phyloP scores from a whole-genome alignment of 2,329 filamentous ascomycete species.

The Dryadomyces quercivorus region DNA sequence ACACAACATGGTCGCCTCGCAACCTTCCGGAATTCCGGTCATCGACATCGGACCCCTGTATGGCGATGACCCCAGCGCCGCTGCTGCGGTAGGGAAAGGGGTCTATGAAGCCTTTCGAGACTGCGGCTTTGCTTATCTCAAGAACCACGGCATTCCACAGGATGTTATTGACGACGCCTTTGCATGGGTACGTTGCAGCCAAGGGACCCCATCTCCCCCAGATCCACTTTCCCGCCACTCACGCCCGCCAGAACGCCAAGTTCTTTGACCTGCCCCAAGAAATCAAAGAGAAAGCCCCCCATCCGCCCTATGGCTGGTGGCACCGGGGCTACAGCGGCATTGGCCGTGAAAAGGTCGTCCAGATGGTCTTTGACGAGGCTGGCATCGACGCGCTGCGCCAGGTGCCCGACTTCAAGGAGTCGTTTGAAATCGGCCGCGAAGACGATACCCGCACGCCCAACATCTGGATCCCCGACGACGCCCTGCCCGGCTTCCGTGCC shows the following conservation, averaged over 20 bases:
- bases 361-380: slow-evolving; percentile 20
- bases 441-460: slow-evolving; percentile 21
- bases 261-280: slow-evolving; percentile 21
- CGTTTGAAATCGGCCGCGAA: slow-evolving; percentile 25
- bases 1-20: not conserved
- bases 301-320: slow-evolving; percentile 22
- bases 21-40: slow-evolving; percentile 6
- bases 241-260: slow-evolving; percentile 1
- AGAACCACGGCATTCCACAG: slow-evolving; percentile 17
- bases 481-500: slow-evolving; percentile 23
- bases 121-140: slow-evolving; percentile 22
- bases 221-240: slow-evolving; percentile 9
- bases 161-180: slow-evolving; percentile 18
- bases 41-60: slow-evolving; percentile 9
- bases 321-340: slow-evolving; percentile 24
- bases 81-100: slow-evolving; percentile 5
- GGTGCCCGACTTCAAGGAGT: slow-evolving; percentile 26
- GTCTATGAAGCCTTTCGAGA: slow-evolving; percentile 18
- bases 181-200: slow-evolving; percentile 16
- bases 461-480: slow-evolving; percentile 25
- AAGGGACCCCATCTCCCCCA: slow-evolving; percentile 4
- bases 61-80: slow-evolving; percentile 2
- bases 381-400: slow-evolving; percentile 11
- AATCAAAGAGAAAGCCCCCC: slow-evolving; percentile 21
- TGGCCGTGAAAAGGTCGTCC: slow-evolving; percentile 24